Evolutionary conservation across 2,329 filamentous ascomycete species (phyloP).

Genomic region (Aureobasidium zeae): DNA sequence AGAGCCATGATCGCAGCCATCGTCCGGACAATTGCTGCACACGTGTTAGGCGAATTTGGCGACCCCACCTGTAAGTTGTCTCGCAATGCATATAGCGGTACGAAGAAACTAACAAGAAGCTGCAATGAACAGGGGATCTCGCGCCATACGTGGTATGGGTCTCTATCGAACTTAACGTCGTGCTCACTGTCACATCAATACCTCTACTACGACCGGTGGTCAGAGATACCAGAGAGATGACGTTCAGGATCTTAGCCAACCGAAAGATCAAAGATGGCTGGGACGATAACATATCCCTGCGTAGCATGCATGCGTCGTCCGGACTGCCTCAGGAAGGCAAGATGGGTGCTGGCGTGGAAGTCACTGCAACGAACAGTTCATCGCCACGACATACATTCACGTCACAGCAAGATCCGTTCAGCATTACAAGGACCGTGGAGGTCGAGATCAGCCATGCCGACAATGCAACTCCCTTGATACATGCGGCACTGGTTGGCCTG

Average conservation of each 20-base stretch:
- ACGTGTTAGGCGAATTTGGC: slow-evolving; percentile 20
- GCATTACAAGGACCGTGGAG: slow-evolving; percentile 20
- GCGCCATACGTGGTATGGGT: slow-evolving; percentile 23
- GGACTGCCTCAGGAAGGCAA: slow-evolving; percentile 16
- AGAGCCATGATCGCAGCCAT: slow-evolving; percentile 26
- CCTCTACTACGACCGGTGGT: slow-evolving; percentile 25
- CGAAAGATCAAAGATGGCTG: slow-evolving; percentile 15
- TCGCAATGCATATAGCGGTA: too few species aligned
- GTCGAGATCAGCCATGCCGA: slow-evolving; percentile 20
- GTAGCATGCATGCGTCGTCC: slow-evolving; percentile 2
- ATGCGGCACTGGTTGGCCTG: slow-evolving; percentile 26
- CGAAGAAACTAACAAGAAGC: not conserved
- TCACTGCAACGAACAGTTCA: slow-evolving; percentile 9
- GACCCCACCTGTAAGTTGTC: slow-evolving; percentile 23
- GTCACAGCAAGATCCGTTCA: slow-evolving; percentile 16
- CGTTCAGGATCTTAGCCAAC: slow-evolving; percentile 16
- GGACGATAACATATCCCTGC: slow-evolving; percentile 13
- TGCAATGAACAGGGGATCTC: slow-evolving; percentile 22
- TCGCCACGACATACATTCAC: slow-evolving; percentile 18
- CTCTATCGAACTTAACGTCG: slow-evolving; percentile 28
- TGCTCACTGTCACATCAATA: slow-evolving; percentile 26
- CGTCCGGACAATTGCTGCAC: slow-evolving; percentile 26
- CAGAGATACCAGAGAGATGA: slow-evolving; percentile 13
- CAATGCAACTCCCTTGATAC: slow-evolving; percentile 22
- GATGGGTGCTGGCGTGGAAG: slow-evolving; percentile 14